Evolutionary conservation across 345 rosid species (phyloP).

Genomic region (Salix dunnii): DNA sequence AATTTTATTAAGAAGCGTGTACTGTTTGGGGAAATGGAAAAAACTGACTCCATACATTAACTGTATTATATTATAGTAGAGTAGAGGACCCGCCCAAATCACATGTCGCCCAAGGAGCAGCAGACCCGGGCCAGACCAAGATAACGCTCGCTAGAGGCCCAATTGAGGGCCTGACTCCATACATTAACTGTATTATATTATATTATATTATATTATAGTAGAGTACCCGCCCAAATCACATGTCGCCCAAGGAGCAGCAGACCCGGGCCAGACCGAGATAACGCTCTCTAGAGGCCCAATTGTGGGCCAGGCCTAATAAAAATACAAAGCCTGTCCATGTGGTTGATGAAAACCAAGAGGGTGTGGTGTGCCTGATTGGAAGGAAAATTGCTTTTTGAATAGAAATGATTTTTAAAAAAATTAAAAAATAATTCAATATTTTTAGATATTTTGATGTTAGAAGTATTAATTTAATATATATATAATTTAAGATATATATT

Average conservation of each 20-base stretch:
- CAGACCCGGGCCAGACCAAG: not conserved
- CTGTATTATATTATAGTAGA: not conserved
- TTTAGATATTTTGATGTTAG: no score
- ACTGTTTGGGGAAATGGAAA: not conserved
- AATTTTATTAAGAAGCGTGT: not conserved
- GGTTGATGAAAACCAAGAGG: no score
- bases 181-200: not conserved
- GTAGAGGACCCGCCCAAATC: not conserved
- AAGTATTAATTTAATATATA: no score
- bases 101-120: no score
- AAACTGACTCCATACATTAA: not conserved
- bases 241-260: no score
- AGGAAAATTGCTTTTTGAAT: no score
- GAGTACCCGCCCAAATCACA: not conserved
- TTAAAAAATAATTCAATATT: no score
- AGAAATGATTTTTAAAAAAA: no score
- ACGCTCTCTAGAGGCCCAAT: not conserved
- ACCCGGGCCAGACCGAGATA: not conserved
- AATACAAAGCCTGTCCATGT: not conserved
- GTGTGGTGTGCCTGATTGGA: no score
- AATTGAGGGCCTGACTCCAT: not conserved
- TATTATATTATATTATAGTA: no score
- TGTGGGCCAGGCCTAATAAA: not conserved
- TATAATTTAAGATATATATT: no score
- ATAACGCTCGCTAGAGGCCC: not conserved